Base-by-base conservation (phyloP, 2,329 filamentous ascomycete species). In the Epichloe typhina region DNA sequence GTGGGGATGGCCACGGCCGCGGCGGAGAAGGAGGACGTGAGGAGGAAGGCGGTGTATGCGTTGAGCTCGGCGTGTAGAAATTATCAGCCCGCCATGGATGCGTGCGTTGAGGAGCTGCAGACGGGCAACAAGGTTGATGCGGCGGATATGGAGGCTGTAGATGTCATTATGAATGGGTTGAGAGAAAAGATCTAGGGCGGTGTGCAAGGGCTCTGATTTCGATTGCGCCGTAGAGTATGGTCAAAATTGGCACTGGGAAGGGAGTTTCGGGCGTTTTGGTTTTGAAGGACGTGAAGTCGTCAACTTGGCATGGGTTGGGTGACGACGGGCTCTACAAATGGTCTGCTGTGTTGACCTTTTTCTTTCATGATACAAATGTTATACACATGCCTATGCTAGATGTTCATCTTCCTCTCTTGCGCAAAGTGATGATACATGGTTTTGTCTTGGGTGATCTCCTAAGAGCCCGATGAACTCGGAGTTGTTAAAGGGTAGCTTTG, bases 21-120 rank as follows among this genome's bases (percentile, higher is more conserved):
- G 35, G 23, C 19, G 26, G 52, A 83, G 56, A 71, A 77, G 49
- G 70, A 74, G 52, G 73, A 75, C 9, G 86, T 89, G 47, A 77
- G 90, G 57, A 83, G 86, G 66, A 98, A 96, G 76, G 88, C 90
- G 13, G 74, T 95, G 33, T 90, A 89, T 61, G 93, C 91, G 12
- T 75, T 98, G 46, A 95, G 88, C 64, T 91, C 84, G 13, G 85
- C 82, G 5, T 79, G 88, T 50, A 77, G 93, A 64, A 98, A 98
- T 67, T 95, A 88, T 66, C 91, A 95, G 70, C 86, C 88, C 1
- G 83, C 83, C 26, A 75, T 91, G 69, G 83, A 88, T 64, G 72
- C 75, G 23, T 72, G 89, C 54, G 79, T 82, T 1, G 73, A 76
- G 37, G 77, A 84, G 60, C 69, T 86, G 61, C 68, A 66, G 80